These are phyloP conservation scores for Metschnikowia anglica DNA, from an alignment of 805 yeast species.

Conservation along the genomic window DNA sequence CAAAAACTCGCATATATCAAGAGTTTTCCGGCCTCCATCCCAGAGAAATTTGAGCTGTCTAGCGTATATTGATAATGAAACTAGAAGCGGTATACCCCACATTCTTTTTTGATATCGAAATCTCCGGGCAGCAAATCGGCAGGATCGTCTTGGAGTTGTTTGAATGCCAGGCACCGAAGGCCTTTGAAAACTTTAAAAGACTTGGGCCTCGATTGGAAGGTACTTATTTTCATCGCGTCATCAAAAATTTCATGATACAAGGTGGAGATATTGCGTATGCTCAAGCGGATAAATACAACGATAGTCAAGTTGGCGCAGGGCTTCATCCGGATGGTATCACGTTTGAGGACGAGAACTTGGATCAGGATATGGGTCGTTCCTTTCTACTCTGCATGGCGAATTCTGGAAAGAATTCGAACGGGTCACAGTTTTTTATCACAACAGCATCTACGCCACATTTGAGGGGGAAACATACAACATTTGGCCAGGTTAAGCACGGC, in stretches of 20 bases:
- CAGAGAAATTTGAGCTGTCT: no score
- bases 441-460: conserved; percentile 72
- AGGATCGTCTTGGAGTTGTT: conserved; percentile 60
- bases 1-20: no score
- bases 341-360: conserved; percentile 60
- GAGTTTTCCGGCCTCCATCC: no score
- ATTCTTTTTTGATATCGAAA: conserved; percentile 53
- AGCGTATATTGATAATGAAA: conserved; percentile 26
- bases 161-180: conserved; percentile 53
- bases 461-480: conserved; percentile 71
- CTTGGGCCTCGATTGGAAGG: conserved; percentile 41
- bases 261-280: conserved; percentile 59
- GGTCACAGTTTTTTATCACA: conserved; percentile 70
- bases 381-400: conserved; percentile 67
- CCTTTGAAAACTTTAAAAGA: conserved; percentile 50
- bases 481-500: conserved; percentile 69
- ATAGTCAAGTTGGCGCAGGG: conserved; percentile 38
- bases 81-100: conserved; percentile 29
- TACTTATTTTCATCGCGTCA: conserved; percentile 58
- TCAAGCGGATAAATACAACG: conserved; percentile 26
- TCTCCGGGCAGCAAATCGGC: conserved; percentile 46
- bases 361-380: conserved; percentile 42
- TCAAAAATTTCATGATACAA: conserved; percentile 70
- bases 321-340: conserved; percentile 18
- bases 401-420: conserved; percentile 50